Evolutionary conservation across 176 grass and related monocot species (phyloP).

Genomic region (Oryza brachyantha): DNA sequence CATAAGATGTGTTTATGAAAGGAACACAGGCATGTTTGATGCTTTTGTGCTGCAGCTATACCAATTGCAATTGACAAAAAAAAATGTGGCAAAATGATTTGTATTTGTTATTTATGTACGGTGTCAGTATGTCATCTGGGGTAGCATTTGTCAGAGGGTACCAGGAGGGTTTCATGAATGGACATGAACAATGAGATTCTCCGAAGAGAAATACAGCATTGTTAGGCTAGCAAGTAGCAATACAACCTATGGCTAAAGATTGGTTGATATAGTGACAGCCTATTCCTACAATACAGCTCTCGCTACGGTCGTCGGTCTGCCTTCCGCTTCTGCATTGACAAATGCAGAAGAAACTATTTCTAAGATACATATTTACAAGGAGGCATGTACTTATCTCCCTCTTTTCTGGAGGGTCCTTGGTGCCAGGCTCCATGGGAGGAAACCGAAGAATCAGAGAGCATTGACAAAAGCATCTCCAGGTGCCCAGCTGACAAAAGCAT

Average conservation of each 20-base stretch:
- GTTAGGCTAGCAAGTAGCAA: conserved; percentile 31
- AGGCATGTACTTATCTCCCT: conserved; percentile 7
- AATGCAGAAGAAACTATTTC: conserved; percentile 38
- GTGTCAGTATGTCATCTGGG: not conserved
- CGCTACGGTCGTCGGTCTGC: not conserved
- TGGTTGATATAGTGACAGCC: conserved; percentile 31
- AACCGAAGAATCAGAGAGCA: not conserved
- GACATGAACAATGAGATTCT: conserved; percentile 7
- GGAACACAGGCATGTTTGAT: not conserved
- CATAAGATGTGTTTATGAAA: not conserved
- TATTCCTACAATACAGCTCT: conserved; percentile 50
- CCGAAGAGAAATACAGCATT: conserved; percentile 1
- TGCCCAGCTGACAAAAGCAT: not conserved
- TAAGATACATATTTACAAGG: conserved; percentile 65
- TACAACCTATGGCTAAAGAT: conserved; percentile 44
- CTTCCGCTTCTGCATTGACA: conserved; percentile 38
- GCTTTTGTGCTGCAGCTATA: not conserved
- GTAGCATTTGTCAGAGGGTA: not conserved
- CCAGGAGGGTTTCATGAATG: conserved; percentile 12
- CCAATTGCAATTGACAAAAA: not conserved
- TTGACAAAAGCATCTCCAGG: not conserved
- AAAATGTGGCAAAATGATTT: conserved; percentile 6
- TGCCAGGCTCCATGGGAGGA: not conserved
- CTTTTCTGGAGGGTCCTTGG: not conserved
- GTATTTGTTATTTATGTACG: conserved; percentile 44